Evolutionary conservation across 1,284 basidiomycete species (phyloP), one percentile per base, ranked within the genome.

Genomic region (Cutaneotrichosporon cyanovorans): DNA sequence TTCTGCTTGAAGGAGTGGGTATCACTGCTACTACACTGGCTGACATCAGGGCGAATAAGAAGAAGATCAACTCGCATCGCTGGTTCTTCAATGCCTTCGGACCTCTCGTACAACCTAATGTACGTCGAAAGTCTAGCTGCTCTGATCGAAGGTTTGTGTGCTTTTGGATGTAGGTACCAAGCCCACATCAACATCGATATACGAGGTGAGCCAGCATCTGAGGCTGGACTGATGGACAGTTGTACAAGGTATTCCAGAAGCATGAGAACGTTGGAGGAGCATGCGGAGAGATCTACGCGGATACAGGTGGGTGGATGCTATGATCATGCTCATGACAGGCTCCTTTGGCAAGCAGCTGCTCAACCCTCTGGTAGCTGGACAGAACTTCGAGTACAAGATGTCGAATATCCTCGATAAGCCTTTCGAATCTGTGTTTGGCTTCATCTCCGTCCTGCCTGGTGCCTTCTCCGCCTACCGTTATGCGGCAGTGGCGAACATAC

Each of bases 81-180:
- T 96, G 92, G 92, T 90, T 96, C 73, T 96, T 96, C 79, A 95
- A 96, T 40, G 87, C 58, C 82, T 83, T 82, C 44, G 23, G 34
- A 16, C 20, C 43, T 4, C 46, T 28, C 35, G 16, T 54, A 20
- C 41, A 46, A 50, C 48, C 42, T 44, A 84, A 58, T 36, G 85
- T 44, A 25, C 15, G 42, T 20, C 57, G 83, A 82, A 82, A 42
- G 18, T 23, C 19, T 16, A 18, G 8, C 42, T 22, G 34, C 14
- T 53, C 21, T 39, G 39, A 48, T 43, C 30, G 45, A 83, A 59
- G 36, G 85, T 90, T 50, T 91, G 87, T 58, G 69, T 89, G 46
- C 78, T 91, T 34, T 80, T 93, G 46, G 90, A 93, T 65, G 90
- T 92, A 32, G 90, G 90, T 32, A 97, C 92, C 16, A 90, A 92